Evolutionary conservation across 2,329 filamentous ascomycete genomes (phyloP), one percentile per base, ranked within the genome.

Genomic region (Botrytis elliptica): DNA sequence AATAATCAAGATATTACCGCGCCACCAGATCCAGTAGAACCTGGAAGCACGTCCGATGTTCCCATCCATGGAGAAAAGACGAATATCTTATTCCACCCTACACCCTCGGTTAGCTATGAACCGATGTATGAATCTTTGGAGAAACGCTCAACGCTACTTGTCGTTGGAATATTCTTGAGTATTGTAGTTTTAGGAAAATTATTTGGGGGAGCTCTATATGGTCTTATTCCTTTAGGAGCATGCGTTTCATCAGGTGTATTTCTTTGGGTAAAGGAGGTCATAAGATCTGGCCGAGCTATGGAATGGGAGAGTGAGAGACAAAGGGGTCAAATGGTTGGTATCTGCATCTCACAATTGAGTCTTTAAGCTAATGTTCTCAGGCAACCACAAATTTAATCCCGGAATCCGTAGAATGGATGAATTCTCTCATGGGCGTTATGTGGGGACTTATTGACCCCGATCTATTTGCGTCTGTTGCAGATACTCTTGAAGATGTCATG

Each of bases 41-140:
- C 91, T 73, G 93, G 94, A 38, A 90, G 91, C 49, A 98, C 95
- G 0, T 95, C 93, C 40, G 96, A 98, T 82, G 94, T 98, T 1
- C 96, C 96, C 4, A 97, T 98, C 74, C 93, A 95, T 80, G 95
- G 95, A 79, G 95, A 98, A 81, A 98, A 96, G 87, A 98, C 96
- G 5, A 98, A 97, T 76, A 91, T 98, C 29, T 87, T 98, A 44
- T 98, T 98, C 83, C 95, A 98, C 82, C 95, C 96, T 25, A 98
- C 95, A 0, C 95, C 95, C 0, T 92, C 92, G 0, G 88, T 97
- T 77, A 94, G 91, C 84, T 97, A 94, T 80, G 93, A 97, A 82
- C 94, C 95, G 7, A 97, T 94, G 88, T 98, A 93, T 81, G 88
- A 86, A 33, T 83, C 88, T 20, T 83, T 98, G 74, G 94, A 98